Conservation (phyloP, 2,329 filamentous ascomycete species). For the Pseudogymnoascus verrucosus region DNA sequence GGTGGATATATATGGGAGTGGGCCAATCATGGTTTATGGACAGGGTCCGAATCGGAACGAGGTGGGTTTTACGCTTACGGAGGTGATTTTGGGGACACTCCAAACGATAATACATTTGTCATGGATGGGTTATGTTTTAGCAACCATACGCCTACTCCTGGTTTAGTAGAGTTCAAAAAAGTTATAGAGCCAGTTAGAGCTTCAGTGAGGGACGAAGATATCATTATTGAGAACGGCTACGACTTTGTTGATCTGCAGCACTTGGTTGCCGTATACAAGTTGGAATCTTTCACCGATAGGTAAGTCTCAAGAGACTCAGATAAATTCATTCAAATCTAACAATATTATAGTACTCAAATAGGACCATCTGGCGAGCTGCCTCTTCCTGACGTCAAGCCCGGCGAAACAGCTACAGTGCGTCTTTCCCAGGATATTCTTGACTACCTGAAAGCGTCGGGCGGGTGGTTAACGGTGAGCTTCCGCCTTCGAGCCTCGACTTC, state of each 20-base stretch:
- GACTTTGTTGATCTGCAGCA: slow-evolving; percentile 46
- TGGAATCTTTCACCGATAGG: slow-evolving; percentile 36
- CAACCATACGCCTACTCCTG: slow-evolving; percentile 48
- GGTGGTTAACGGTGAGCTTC: slow-evolving; percentile 41
- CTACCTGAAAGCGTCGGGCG: slow-evolving; percentile 21
- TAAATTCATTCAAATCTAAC: neutral
- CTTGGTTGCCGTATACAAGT: slow-evolving; percentile 36
- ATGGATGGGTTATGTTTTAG: slow-evolving; percentile 52
- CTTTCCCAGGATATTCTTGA: slow-evolving; percentile 25
- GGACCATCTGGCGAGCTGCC: slow-evolving; percentile 32
- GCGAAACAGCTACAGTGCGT: slow-evolving; percentile 29
- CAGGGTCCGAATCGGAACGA: slow-evolving; percentile 28
- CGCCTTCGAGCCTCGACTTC: slow-evolving; percentile 33
- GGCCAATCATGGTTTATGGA: slow-evolving; percentile 53
- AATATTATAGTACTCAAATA: slow-evolving; percentile 17
- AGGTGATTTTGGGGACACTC: slow-evolving; percentile 53
- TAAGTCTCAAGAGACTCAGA: slow-evolving; percentile 23
- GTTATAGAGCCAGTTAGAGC: slow-evolving; percentile 47
- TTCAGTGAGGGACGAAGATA: slow-evolving; percentile 28
- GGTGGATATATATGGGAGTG: slow-evolving; percentile 53
- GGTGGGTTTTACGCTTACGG: slow-evolving; percentile 49
- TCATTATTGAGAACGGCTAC: slow-evolving; percentile 39
- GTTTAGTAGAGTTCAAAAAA: slow-evolving; percentile 49
- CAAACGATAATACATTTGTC: slow-evolving; percentile 53
- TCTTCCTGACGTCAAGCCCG: slow-evolving; percentile 35